A percentile compares a stretch with the other conserved stretches of the same genome.
Evolutionary conservation across 139 green algal genomes (phyloP).

Genomic region (Tetradesmus lagerheimii): DNA sequence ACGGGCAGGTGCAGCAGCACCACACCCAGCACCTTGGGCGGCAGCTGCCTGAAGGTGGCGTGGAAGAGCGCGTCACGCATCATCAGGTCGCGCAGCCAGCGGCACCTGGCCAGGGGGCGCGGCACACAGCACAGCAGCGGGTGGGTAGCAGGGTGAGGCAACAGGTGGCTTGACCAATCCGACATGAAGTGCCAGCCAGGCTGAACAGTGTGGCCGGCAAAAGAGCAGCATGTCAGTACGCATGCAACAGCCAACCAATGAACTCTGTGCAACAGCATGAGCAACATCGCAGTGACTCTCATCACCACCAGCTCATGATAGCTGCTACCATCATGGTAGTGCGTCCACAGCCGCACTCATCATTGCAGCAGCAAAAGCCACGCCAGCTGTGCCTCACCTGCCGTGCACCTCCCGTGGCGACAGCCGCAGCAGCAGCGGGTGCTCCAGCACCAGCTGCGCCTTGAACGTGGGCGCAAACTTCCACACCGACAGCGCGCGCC

Average conservation of each 20-base stretch:
- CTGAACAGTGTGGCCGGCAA: too few species aligned
- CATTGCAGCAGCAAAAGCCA: too few species aligned
- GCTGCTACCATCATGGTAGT: too few species aligned
- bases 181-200: too few species aligned
- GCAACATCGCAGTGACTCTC: too few species aligned
- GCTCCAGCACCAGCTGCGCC: slow-evolving; percentile 43
- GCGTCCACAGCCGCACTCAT: too few species aligned
- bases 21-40: slow-evolving; percentile 42
- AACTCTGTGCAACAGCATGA: too few species aligned
- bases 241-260: too few species aligned
- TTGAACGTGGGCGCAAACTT: slow-evolving; percentile 49
- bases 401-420: slow-evolving; percentile 60
- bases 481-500: slow-evolving; percentile 64
- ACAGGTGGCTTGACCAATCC: too few species aligned
- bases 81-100: slow-evolving; percentile 66
- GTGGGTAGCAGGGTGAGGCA: neutral
- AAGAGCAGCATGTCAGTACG: too few species aligned
- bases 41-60: slow-evolving; percentile 49
- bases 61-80: slow-evolving; percentile 57
- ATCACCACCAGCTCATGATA: too few species aligned
- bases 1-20: slow-evolving; percentile 57
- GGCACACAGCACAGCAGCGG: neutral
- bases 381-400: slow-evolving; percentile 33
- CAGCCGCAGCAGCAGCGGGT: slow-evolving; percentile 62
- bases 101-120: slow-evolving; percentile 47